Evolutionary conservation across 1,284 basidiomycete species (phyloP).

Genomic region (Rhodotorula glutinis): DNA sequence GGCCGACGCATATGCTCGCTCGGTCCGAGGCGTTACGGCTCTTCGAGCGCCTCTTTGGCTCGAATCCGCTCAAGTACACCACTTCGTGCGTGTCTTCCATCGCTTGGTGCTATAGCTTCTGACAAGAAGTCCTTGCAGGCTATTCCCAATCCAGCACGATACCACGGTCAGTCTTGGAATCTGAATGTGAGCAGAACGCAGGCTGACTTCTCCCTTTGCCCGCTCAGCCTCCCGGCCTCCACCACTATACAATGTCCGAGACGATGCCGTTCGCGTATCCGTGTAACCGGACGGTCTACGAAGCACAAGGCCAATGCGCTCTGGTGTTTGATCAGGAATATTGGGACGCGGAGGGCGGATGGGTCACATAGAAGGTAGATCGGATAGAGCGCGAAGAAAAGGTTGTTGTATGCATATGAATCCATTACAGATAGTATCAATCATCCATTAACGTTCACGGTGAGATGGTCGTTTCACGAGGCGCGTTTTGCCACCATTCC

Average conservation of each 20-base stretch:
- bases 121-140: neutral
- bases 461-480: slow-evolving; percentile 56
- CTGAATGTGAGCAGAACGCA: neutral
- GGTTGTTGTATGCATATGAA: neutral
- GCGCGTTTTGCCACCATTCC: slow-evolving; percentile 58
- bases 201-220: too few species aligned
- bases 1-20: slow-evolving; percentile 2
- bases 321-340: neutral
- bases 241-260: slow-evolving; percentile 14
- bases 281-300: slow-evolving; percentile 5
- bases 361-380: neutral
- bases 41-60: slow-evolving; percentile 1
- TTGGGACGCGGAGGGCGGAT: neutral
- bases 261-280: slow-evolving; percentile 10
- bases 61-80: slow-evolving; percentile 6
- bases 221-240: slow-evolving; percentile 7
- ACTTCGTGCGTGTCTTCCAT: neutral
- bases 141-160: neutral
- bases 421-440: neutral
- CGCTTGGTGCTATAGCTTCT: neutral
- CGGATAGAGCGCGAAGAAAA: too few species aligned
- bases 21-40: slow-evolving; percentile 4
- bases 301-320: neutral
- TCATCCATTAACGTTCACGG: neutral
- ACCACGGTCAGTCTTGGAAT: neutral